Percentiles rank a stretch among this genome's conserved stretches.
Evolutionary conservation across 2,329 filamentous ascomycete species (phyloP).

Genomic region (Pseudopithomyces maydicus): DNA sequence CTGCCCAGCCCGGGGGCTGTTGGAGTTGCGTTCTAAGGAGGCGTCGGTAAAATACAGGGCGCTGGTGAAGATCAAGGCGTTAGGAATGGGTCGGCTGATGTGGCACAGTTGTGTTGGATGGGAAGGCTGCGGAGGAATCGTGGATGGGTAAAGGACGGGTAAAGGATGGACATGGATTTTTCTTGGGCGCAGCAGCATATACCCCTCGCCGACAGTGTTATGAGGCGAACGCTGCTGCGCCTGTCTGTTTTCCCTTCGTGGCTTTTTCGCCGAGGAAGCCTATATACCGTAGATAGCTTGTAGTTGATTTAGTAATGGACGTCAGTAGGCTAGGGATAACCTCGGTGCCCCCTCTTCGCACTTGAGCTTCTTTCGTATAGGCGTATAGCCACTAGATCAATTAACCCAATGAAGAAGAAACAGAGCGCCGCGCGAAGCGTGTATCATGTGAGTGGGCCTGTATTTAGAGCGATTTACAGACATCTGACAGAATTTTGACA

Average conservation of each 20-base stretch:
- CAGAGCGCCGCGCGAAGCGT: too few relatives aligned
- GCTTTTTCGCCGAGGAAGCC: not conserved
- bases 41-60: not conserved
- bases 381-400: too few relatives aligned
- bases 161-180: conserved; percentile 1
- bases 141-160: not conserved
- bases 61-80: not conserved
- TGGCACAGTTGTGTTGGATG: not conserved
- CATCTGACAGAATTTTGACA: too few relatives aligned
- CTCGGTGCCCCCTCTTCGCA: not conserved
- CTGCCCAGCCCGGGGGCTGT: conserved; percentile 27
- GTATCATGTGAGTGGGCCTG: too few relatives aligned
- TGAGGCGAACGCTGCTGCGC: conserved; percentile 7
- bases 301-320: conserved; percentile 1
- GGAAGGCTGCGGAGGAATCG: not conserved
- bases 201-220: conserved; percentile 9
- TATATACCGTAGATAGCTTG: conserved; percentile 5
- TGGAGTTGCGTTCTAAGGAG: conserved; percentile 40
- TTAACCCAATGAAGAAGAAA: too few relatives aligned
- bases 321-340: not conserved
- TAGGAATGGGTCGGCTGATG: not conserved
- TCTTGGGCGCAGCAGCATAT: conserved; percentile 14
- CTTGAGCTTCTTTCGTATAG: not conserved
- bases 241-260: not conserved
- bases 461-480: too few relatives aligned